Base-by-base conservation (phyloP, 1,139 yeast genomes). In the Magnusiomyces paraingens region DNA sequence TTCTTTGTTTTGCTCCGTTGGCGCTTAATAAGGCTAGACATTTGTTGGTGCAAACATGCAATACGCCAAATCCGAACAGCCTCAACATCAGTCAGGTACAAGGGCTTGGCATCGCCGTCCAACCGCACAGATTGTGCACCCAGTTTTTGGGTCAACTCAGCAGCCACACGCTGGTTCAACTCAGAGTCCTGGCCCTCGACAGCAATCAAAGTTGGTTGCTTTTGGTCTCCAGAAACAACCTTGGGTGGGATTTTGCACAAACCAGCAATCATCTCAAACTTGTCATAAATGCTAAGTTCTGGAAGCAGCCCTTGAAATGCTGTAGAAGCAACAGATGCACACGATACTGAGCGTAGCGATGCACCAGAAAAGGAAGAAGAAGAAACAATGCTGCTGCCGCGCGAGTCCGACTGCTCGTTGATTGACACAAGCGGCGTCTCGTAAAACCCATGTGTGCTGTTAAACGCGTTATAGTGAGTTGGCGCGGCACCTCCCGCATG, bases 341-440 rank as follows among this genome's bases (percentile, higher is more conserved):
- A 14, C 3, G 40, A 36, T n/a, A n/a, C n/a, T n/a, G 40, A 36
- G 3, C 40, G 17, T 14, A 36, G 17, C 17, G 40, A 12, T 5
- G 40, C n/a, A 36, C 17, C 17, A n/a, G 17, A 14, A 36, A 14
- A 36, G 40, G 40, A 36, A 11, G 40, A 36, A 5, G 44, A 11
- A 40, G 12, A 11, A n/a, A 35, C 21, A 26, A 45, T 35, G 18
- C 38, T 26, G 18, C 47, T 45, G 21, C 38, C 38, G 15, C 47
- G 36, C n/a, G 47, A 45, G 26, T 45, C 47, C 4, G 47, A 22
- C 12, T 36, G 40, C 38, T 45, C 47, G 29, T 45, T 45, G 29
- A 45, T 45, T 3, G 47, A 22, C 12, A 22, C 38, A 10, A 45
- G n/a, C 10, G n/a, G 14, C n/a, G 20, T 45, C 39, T n/a, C 41